Conservation (phyloP, 2,329 filamentous ascomycete genomes). For the Penicillium expansum region DNA sequence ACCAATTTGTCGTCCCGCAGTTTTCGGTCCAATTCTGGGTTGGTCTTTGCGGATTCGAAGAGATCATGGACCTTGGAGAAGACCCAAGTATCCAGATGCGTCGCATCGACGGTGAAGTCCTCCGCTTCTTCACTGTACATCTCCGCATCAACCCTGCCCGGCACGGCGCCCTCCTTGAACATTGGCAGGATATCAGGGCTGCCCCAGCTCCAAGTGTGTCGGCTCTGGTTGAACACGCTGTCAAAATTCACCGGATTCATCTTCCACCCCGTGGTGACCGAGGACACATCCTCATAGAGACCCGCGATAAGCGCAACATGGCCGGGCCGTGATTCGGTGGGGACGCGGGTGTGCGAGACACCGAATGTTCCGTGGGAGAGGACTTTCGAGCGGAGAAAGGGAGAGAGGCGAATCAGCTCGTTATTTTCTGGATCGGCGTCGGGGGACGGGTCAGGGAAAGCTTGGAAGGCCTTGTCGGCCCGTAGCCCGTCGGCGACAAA, state of each 20-base stretch:
- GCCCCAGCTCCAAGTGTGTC: constrained; percentile 98
- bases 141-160: constrained; percentile 81
- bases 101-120: constrained; percentile 82
- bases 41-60: constrained; percentile 74
- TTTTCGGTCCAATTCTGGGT: constrained; percentile 69
- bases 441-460: constrained; percentile 79
- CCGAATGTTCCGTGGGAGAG: constrained; percentile 91
- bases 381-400: constrained; percentile 85
- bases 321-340: constrained; percentile 91
- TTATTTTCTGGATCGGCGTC: constrained; percentile 31
- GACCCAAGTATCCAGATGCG: constrained; percentile 85
- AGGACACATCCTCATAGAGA: constrained; percentile 95
- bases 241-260: constrained; percentile 97
- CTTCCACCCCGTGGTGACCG: constrained; percentile 97
- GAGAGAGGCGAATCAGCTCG: constrained; percentile 73
- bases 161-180: constrained; percentile 90
- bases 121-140: constrained; percentile 81
- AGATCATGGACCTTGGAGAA: constrained; percentile 89
- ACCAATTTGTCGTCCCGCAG: constrained; percentile 82
- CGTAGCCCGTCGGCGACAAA: constrained; percentile 97
- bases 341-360: constrained; percentile 93
- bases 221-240: constrained; percentile 94
- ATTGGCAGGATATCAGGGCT: constrained; percentile 96
- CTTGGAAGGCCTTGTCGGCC: constrained; percentile 97
- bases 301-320: constrained; percentile 97